Evolutionary conservation across 2,329 filamentous ascomycete species (phyloP), one percentile per base, ranked within the genome.

Genomic region (Fusarium sp.): DNA sequence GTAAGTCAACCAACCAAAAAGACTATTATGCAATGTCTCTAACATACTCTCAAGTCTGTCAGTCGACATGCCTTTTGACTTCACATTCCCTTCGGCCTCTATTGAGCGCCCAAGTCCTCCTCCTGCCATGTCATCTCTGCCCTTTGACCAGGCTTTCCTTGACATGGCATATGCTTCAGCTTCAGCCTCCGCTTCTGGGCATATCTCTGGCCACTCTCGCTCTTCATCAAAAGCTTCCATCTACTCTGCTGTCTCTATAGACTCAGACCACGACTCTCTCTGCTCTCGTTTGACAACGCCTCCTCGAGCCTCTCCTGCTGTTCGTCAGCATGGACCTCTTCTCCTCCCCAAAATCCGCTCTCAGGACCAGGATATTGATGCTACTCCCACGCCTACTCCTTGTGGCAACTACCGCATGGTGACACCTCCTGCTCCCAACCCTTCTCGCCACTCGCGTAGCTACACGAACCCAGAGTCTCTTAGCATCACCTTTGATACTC

Each of bases 271-370:
- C 58, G 91, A 92, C 78, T 92, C 92, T 45, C 84, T 89, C 74
- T 86, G 88, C 82, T 92, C 91, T 22, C 85, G 87, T 72, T 85
- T 89, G 74, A 91, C 90, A 56, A 94, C 92, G 15, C 92, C 92
- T 42, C 82, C 86, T 43, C 83, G 86, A 56, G 87, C 86, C 56
- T 85, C 87, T 70, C 92, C 92, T 34, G 92, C 93, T 65, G 88
- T 95, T 73, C 88, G 90, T 66, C 91, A 93, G 67, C 91, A 94
- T 81, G 93, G 93, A 55, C 93, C 93, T 54, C 84, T 93, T 51
- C 84, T 97, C 64, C 86, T 97, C 32, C 94, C 94, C 77, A 96
- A 94, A 86, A 95, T 97, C 82, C 89, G 94, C 66, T 89, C 89
- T 43, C 94, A 96, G 81, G 94, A 97, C 81, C 92, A 95, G 81